phyloP scores from a whole-genome alignment of 768 basidiomycete species.

The Rhodotorula graminis region DNA sequence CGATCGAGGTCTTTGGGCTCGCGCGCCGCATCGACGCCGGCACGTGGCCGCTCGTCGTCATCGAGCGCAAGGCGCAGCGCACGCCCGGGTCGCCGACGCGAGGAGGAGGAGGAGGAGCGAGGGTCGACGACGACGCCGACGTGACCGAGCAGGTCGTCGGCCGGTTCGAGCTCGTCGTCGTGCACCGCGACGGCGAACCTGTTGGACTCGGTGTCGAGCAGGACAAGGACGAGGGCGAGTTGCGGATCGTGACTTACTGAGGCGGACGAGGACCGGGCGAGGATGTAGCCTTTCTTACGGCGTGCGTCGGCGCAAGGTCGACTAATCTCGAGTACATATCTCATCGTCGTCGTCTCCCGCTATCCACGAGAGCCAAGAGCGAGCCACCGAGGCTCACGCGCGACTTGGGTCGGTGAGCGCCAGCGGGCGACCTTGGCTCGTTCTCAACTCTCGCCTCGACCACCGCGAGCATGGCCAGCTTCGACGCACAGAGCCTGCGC shows the following conservation, averaged over 20 bases:
- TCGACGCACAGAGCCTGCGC: slow-evolving; percentile 3
- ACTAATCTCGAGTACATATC: no score
- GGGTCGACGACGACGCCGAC: slow-evolving; percentile 3
- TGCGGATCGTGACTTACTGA: slow-evolving; percentile 28
- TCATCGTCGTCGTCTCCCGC: no score
- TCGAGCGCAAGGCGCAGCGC: slow-evolving; percentile 34
- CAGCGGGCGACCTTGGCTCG: neutral
- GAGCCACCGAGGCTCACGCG: no score
- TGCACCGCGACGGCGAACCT: neutral
- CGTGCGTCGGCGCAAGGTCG: no score
- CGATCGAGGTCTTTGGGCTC: slow-evolving; percentile 38
- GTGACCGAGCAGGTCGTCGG: slow-evolving; percentile 18
- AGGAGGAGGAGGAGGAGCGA: neutral
- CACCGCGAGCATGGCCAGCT: neutral
- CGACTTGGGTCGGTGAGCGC: neutral
- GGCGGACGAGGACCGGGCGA: neutral
- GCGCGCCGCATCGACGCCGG: slow-evolving; percentile 17
- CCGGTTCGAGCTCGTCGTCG: slow-evolving; percentile 24
- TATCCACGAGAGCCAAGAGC: no score
- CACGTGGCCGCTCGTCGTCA: slow-evolving; percentile 5
- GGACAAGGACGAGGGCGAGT: slow-evolving; percentile 24
- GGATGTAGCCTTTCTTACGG: neutral
- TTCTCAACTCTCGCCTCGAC: neutral
- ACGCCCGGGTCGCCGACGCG: slow-evolving; percentile 27
- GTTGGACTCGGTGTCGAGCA: neutral